Base-by-base conservation (phyloP, 1,139 yeast genomes). In the Suhomyces yuchorum region DNA sequence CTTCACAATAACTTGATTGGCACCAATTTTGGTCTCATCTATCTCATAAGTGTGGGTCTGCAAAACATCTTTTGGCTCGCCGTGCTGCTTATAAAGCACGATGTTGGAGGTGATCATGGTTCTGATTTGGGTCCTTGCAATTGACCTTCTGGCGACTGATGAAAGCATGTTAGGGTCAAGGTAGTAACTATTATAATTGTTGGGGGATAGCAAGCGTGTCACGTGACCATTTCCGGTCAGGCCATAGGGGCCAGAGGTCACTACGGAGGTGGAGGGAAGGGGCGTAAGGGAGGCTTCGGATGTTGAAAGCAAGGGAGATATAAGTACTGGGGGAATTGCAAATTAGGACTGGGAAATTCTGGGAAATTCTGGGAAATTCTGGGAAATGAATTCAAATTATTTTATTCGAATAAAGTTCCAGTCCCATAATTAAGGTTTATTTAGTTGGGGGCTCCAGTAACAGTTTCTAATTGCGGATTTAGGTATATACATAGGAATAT, bases 61-160 rank as follows among this genome's bases (percentile, higher is more conserved):
- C 51, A 84, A 68, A 3, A 78, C 84, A 33, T 82, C 82, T 33
- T 66, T 56, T 1, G 89, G 89, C 44, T 79, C 83, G 11, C 89
- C 88, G 56, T 84, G 82, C 20, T 73, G 62, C 19, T 80, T 63
- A 60, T 82, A 83, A 44, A 82, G 71, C 20, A 82, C 81, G 1
- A 86, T 83, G 57, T 78, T 81, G 1, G 87, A 76, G 6, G 83
- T 77, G 47, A 75, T 69, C 80, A 75, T 75, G 15, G 63, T 66
- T 60, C 76, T 65, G 35, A 53, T 43, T 52, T 60, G 65, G 38
- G 42, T 40, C 38, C 35, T 44, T 32, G 42, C 30, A 26, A 49
- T 33, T 26, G 48, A 39, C 32, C 47, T 44, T 15, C 40, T 47
- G 19, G 47, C 34, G 3, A 35, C 11, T 43, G 35, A 11, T 11